phyloP scores from a whole-genome alignment of 2,329 filamentous ascomycete genomes.

The Clonostachys byssicola region DNA sequence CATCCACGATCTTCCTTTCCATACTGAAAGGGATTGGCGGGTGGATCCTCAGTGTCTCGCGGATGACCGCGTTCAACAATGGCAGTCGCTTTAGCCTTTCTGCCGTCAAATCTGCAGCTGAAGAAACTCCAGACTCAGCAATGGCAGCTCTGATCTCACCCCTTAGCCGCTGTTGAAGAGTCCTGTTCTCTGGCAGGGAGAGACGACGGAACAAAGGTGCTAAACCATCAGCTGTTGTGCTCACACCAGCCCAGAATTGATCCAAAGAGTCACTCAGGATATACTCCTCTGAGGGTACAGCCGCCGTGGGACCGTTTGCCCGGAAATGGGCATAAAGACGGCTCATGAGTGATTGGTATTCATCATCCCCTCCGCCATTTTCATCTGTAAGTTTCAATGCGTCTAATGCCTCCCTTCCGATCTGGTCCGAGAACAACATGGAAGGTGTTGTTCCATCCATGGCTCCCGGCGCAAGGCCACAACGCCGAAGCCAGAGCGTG shows the following conservation, averaged over 20 bases:
- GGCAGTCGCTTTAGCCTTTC: conserved; percentile 41
- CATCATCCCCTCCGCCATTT: background rate
- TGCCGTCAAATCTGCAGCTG: background rate
- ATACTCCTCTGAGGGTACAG: conserved; percentile 4
- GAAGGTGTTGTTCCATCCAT: background rate
- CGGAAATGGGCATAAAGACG: background rate
- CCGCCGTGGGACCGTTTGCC: background rate
- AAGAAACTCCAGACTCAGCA: background rate
- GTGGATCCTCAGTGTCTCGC: conserved; percentile 47
- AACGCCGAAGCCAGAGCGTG: conserved; percentile 1
- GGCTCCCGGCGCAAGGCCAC: background rate
- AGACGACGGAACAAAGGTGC: background rate
- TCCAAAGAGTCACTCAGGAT: conserved; percentile 6
- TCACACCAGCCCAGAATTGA: conserved; percentile 6
- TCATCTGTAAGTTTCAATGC: background rate
- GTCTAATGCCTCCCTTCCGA: background rate
- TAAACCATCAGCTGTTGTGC: conserved; percentile 1
- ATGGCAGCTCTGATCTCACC: background rate
- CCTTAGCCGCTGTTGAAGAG: background rate
- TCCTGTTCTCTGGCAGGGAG: background rate
- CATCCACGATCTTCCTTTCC: background rate
- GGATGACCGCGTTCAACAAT: conserved; percentile 46
- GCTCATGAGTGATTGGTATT: background rate
- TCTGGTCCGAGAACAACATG: background rate
- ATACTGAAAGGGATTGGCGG: conserved; percentile 28